Evolutionary conservation across 2,329 filamentous ascomycete species (phyloP), one percentile per base, ranked within the genome.

Genomic region (Fusarium duplospermum): DNA sequence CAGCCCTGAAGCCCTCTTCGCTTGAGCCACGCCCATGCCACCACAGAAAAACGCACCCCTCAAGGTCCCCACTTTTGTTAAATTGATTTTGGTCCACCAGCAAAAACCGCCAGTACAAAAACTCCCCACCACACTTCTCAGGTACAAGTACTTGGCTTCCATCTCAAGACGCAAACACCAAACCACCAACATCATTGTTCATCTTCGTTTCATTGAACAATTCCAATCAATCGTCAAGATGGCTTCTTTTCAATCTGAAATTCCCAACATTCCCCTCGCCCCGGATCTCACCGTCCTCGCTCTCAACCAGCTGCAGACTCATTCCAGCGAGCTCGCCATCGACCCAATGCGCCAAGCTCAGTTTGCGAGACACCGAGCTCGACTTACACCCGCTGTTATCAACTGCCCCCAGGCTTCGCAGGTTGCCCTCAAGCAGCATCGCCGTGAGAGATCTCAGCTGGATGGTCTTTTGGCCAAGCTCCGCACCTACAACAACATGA

Each of bases 11-110:
- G 18, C 57, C 35, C 22, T 40, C 24, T 27, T 27, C 36, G 64
- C 61, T 71, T 64, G 60, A 72, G 20, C 22, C 24, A 24, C n/a
- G 18, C 22, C 20, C 54, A 52, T 50, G 16, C 22, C 33, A 31
- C 35, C n/a, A 27, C 33, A n/a, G 2, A 16, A 24, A 24, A 16
- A 14, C 54, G 14, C 22, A 58, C 54, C 35, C 54, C 54, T 38
- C 54, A 20, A 52, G 47, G 47, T 31, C 47, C 47, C 47, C 47
- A 31, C 47, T 18, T 16, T 13, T 52, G 11, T 24, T 18, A 16
- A 52, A 20, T 29, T 31, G 6, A n/a, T 31, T 27, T 11, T 29
- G 18, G 14, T n/a, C 47, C 45, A 50, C 5, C 45, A n/a, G 22
- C 45, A n/a, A 9, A 9, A 2, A 50, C 10, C 27, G 14, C 27